Evolutionary conservation across 768 basidiomycete genomes (phyloP).

Genomic region (Pilatotrama ljubarskyi): DNA sequence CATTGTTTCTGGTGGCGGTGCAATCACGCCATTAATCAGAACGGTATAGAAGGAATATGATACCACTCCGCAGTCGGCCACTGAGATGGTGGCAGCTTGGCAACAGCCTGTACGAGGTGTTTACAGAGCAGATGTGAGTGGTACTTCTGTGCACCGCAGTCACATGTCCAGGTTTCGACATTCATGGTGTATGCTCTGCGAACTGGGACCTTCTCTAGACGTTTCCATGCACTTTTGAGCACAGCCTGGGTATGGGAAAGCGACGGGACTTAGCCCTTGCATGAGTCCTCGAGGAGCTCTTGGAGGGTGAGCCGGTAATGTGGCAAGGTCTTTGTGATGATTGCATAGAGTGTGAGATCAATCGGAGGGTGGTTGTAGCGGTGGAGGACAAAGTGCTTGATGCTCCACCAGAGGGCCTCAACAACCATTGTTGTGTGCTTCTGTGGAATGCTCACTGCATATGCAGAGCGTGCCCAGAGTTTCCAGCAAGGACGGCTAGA

Average conservation of each 20-base stretch:
- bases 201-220: constrained; percentile 1
- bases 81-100: too few relatives aligned
- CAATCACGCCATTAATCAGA: too few relatives aligned
- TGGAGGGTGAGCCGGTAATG: constrained; percentile 6
- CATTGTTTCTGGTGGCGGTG: too few relatives aligned
- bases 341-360: constrained; percentile 9
- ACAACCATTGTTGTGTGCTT: constrained; percentile 20
- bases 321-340: constrained; percentile 11
- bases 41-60: too few relatives aligned
- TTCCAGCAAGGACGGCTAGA: constrained; percentile 30
- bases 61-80: too few relatives aligned
- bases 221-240: constrained; percentile 8
- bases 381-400: constrained; percentile 13
- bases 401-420: constrained; percentile 13
- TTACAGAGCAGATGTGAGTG: constrained; percentile 15
- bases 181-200: constrained; percentile 10
- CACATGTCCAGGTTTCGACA: constrained; percentile 10
- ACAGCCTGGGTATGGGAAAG: constrained; percentile 2
- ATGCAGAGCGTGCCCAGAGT: constrained; percentile 25
- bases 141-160: constrained; percentile 20
- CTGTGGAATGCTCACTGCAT: constrained; percentile 9
- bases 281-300: background rate
- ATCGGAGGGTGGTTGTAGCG: constrained; percentile 12
- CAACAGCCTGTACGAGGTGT: constrained; percentile 15
- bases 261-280: background rate